A percentile compares a stretch with the other conserved stretches of the same genome.
These are phyloP conservation scores for Carex sylvatica DNA, from an alignment of 202 grass and related monocot species.

Conservation along the genomic window DNA sequence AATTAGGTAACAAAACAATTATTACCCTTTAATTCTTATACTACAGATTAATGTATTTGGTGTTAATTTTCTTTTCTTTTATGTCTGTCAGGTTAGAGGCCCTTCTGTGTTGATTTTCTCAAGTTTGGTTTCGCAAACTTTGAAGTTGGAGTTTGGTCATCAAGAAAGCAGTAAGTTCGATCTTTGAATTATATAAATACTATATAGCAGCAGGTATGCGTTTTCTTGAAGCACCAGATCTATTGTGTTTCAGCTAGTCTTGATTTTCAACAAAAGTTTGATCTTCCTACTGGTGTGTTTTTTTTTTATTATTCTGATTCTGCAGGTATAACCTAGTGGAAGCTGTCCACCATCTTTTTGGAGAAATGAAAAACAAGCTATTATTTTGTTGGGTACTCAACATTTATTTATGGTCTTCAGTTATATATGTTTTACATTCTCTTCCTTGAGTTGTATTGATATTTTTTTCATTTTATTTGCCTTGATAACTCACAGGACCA, in stretches of 20 bases:
- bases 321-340: slow-evolving; percentile 54
- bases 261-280: background rate
- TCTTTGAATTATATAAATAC: too few species aligned
- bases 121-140: too few species aligned
- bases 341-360: slow-evolving; percentile 61
- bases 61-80: background rate
- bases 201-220: background rate
- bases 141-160: too few species aligned
- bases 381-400: slow-evolving; percentile 78
- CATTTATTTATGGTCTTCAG: background rate
- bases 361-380: slow-evolving; percentile 3
- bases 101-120: slow-evolving; percentile 19
- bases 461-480: background rate
- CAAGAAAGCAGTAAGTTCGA: too few species aligned
- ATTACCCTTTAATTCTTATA: background rate
- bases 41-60: too few species aligned
- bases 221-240: background rate
- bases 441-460: background rate
- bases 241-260: background rate
- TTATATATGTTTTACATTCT: background rate
- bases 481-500: slow-evolving; percentile 45
- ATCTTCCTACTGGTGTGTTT: background rate
- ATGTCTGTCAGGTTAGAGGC: slow-evolving; percentile 51
- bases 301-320: background rate
- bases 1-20: slow-evolving; percentile 50